Percentiles rank a stretch among this genome's conserved stretches.
Conservation (phyloP, 257 asterid genomes). For the Galeopsis tetrahit region DNA sequence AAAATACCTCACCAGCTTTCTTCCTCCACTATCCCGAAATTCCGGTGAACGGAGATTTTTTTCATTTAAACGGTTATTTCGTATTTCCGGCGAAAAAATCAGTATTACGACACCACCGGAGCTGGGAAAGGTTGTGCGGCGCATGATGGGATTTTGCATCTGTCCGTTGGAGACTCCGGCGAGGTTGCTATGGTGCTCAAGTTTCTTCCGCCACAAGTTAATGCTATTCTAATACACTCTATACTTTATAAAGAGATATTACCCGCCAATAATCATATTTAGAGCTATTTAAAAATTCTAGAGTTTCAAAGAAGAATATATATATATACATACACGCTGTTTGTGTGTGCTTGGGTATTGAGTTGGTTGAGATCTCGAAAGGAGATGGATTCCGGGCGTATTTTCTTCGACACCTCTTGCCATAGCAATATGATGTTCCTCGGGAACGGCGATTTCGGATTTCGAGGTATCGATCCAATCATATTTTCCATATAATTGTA, state of each 20-base stretch:
- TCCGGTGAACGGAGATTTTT: conserved; percentile 9
- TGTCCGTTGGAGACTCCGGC: conserved; percentile 95
- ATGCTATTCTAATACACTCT: conserved; percentile 67
- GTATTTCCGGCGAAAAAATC: conserved; percentile 29
- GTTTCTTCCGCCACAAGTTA: conserved; percentile 99
- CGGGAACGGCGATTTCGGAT: conserved; percentile 64
- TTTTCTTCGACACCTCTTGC: conserved; percentile 76
- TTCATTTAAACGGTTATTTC: neutral
- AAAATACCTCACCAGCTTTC: conserved; percentile 39
- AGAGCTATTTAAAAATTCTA: conserved; percentile 23
- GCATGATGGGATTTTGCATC: conserved; percentile 95
- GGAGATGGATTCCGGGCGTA: conserved; percentile 77
- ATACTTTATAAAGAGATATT: neutral
- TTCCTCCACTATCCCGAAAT: conserved; percentile 7
- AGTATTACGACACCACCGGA: conserved; percentile 39
- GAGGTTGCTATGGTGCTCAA: conserved; percentile 95
- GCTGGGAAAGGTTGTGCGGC: conserved; percentile 57
- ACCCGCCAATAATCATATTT: conserved; percentile 29
- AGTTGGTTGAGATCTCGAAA: conserved; percentile 40
- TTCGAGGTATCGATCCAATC: conserved; percentile 65
- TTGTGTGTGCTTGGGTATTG: conserved; percentile 27
- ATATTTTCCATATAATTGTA: neutral
- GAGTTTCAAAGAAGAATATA: conserved; percentile 34
- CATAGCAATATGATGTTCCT: conserved; percentile 73
- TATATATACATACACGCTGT: conserved; percentile 37